Evolutionary conservation across 2,329 filamentous ascomycete species (phyloP).

Genomic region (Huntiella moniliformis): DNA sequence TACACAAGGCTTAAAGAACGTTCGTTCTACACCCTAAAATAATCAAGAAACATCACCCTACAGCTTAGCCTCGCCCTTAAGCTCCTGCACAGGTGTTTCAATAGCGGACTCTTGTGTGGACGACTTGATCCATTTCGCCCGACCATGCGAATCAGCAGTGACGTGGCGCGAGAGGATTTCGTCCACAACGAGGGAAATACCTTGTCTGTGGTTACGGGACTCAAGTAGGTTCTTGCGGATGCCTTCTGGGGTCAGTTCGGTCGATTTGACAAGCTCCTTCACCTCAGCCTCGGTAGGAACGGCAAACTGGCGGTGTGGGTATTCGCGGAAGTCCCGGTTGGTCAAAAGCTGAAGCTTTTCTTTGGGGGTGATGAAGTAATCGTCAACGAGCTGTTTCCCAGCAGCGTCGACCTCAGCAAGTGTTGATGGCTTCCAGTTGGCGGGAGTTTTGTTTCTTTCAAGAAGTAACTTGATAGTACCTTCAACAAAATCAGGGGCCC

Average conservation of each 20-base stretch:
- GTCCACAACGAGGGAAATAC: conserved; percentile 45
- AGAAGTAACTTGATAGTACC: conserved; percentile 72
- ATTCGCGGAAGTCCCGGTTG: conserved; percentile 44
- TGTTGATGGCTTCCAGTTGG: conserved; percentile 50
- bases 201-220: conserved; percentile 44
- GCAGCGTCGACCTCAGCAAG: conserved; percentile 42
- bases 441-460: background rate
- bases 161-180: conserved; percentile 52
- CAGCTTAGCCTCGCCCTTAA: background rate
- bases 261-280: conserved; percentile 23
- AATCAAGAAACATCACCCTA: conserved; percentile 6
- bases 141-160: conserved; percentile 24
- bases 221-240: conserved; percentile 45
- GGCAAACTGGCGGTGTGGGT: conserved; percentile 52
- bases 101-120: background rate
- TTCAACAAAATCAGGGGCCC: conserved; percentile 74
- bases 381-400: conserved; percentile 31
- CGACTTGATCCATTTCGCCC: conserved; percentile 21
- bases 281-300: conserved; percentile 55
- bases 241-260: conserved; percentile 29
- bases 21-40: background rate
- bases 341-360: conserved; percentile 41
- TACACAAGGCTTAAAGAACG: conserved; percentile 3
- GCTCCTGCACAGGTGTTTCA: background rate
- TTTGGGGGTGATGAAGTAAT: conserved; percentile 44